Conservation (phyloP, 768 basidiomycete genomes). For the Trametes coccinea region DNA sequence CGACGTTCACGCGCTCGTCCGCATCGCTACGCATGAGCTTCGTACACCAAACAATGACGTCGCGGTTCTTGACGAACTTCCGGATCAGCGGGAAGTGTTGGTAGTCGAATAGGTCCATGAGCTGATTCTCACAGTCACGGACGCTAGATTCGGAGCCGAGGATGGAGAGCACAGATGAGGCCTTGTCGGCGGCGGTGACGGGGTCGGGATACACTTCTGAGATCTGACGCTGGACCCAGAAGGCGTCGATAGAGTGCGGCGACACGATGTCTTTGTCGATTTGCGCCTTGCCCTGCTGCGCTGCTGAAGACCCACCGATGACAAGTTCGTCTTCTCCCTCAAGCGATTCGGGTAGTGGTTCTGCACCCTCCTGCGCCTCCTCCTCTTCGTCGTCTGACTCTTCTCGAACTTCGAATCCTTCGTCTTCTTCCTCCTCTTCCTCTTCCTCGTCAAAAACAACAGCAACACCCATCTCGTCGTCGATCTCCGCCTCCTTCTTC, state of each 20-base stretch:
- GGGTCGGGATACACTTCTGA: constrained; percentile 91
- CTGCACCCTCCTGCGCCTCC: constrained; percentile 51
- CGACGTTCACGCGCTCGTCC: constrained; percentile 87
- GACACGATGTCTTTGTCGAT: constrained; percentile 79
- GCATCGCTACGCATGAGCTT: constrained; percentile 89
- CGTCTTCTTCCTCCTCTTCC: constrained; percentile 88
- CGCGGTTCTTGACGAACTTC: constrained; percentile 91
- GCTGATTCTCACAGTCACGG: constrained; percentile 92
- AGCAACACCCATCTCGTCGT: constrained; percentile 96
- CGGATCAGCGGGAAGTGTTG: constrained; percentile 88
- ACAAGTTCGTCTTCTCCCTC: constrained; percentile 72
- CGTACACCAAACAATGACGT: constrained; percentile 97
- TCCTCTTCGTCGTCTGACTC: constrained; percentile 79
- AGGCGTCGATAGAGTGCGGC: constrained; percentile 90
- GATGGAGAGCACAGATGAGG: constrained; percentile 77
- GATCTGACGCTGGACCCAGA: constrained; percentile 98
- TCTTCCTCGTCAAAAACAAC: constrained; percentile 98
- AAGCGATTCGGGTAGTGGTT: constrained; percentile 43
- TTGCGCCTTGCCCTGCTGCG: constrained; percentile 47
- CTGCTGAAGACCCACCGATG: constrained; percentile 61
- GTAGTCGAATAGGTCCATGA: constrained; percentile 97
- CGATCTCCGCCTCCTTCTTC: constrained; percentile 84
- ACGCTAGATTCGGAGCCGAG: constrained; percentile 84
- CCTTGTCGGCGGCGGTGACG: constrained; percentile 91
- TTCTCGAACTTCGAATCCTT: constrained; percentile 83